Evolutionary conservation across 176 grass and related monocot species (phyloP), one percentile per base, ranked within the genome.

Genomic region (Hsuehochloa calcarea): DNA sequence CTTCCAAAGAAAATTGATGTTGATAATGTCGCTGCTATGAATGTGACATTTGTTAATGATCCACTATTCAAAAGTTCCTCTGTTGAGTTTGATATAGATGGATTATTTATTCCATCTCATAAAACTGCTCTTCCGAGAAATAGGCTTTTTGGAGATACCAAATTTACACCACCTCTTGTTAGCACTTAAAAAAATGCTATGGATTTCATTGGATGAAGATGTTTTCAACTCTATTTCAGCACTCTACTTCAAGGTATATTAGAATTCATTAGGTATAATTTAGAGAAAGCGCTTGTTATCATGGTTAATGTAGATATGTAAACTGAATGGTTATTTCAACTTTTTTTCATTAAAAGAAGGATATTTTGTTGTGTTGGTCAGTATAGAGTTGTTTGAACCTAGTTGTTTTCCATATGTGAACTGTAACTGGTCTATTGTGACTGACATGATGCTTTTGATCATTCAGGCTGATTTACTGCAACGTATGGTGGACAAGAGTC

Each of bases 161-260:
- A n/a, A n/a, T n/a, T n/a, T n/a, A n/a, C n/a, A n/a, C n/a, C n/a
- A n/a, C n/a, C n/a, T n/a, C n/a, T n/a, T n/a, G n/a, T n/a, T n/a
- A n/a, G n/a, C n/a, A n/a, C n/a, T n/a, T n/a, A n/a, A n/a, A n/a
- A n/a, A n/a, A n/a, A n/a, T n/a, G n/a, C n/a, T n/a, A n/a, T n/a
- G n/a, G n/a, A n/a, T n/a, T n/a, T n/a, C n/a, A n/a, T n/a, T n/a
- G n/a, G n/a, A n/a, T n/a, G n/a, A n/a, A n/a, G n/a, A n/a, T n/a
- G n/a, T n/a, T n/a, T n/a, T n/a, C n/a, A n/a, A n/a, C n/a, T n/a
- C n/a, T n/a, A n/a, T 90, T 75, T 98, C 96, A 80, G 50, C 63
- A 78, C 85, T 90, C 40, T 92, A 93, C 75, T 93, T 98, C 72
- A 85, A 98, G 93, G 93, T 98, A 92, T 79, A n/a, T 62, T 80